These are phyloP conservation scores for Sugiyamaella castrensis DNA, from an alignment of 1,139 yeast genomes.

Conservation along the genomic window DNA sequence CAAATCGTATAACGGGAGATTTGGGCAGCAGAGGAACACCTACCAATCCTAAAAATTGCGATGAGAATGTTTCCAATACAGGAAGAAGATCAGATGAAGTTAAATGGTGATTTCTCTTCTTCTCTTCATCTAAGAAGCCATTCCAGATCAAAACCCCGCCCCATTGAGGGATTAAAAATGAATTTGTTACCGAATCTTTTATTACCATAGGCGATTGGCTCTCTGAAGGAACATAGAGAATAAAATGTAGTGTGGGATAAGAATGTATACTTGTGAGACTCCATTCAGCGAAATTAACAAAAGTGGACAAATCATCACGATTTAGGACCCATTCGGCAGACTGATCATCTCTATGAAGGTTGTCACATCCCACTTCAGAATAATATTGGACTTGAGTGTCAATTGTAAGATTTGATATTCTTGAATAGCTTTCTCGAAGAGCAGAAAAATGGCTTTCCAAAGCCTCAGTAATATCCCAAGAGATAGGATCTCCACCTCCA, in stretches of 20 bases:
- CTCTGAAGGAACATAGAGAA: slow-evolving; percentile 59
- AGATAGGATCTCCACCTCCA: slow-evolving; percentile 54
- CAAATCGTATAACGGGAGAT: slow-evolving; percentile 61
- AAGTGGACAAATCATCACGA: slow-evolving; percentile 55
- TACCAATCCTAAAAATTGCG: slow-evolving; percentile 68
- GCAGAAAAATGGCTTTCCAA: slow-evolving; percentile 46
- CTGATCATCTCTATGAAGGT: slow-evolving; percentile 21
- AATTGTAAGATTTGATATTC: slow-evolving; percentile 66
- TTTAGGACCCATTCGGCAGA: slow-evolving; percentile 26
- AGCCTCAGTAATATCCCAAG: slow-evolving; percentile 56
- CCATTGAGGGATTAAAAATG: slow-evolving; percentile 88
- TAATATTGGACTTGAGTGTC: slow-evolving; percentile 79
- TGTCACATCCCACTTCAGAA: slow-evolving; percentile 41
- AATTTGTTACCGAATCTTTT: slow-evolving; percentile 52
- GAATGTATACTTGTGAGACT: slow-evolving; percentile 47
- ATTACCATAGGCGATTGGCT: slow-evolving; percentile 44
- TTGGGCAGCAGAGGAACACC: slow-evolving; percentile 62
- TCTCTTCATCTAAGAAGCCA: slow-evolving; percentile 2
- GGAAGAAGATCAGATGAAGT: slow-evolving; percentile 51
- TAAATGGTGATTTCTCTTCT: slow-evolving; percentile 31
- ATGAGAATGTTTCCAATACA: slow-evolving; percentile 64
- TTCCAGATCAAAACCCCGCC: slow-evolving; percentile 50
- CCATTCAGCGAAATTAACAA: slow-evolving; percentile 79
- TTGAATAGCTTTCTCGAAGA: slow-evolving; percentile 42
- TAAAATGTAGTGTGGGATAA: slow-evolving; percentile 67